phyloP scores from a whole-genome alignment of 2,329 filamentous ascomycete genomes.

The Colletotrichum euphorbiae region DNA sequence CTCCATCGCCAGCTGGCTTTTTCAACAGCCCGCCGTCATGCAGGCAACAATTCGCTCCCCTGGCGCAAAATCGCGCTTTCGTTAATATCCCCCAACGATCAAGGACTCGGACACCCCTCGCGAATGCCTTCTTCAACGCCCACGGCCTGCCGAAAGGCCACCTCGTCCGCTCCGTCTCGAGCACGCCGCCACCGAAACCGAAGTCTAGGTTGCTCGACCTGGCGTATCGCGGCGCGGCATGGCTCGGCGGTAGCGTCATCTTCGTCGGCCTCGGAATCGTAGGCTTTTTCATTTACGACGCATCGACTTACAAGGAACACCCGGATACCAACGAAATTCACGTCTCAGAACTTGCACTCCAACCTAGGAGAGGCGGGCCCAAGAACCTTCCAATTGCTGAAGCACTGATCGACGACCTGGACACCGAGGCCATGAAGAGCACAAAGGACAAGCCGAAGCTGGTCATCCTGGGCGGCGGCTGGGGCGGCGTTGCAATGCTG shows the following conservation, averaged over 20 bases:
- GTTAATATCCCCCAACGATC: slow-evolving; percentile 29
- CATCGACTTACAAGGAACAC: slow-evolving; percentile 86
- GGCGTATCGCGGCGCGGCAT: slow-evolving; percentile 76
- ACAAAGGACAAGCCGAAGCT: slow-evolving; percentile 91
- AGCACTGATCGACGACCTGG: slow-evolving; percentile 88
- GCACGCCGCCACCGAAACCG: slow-evolving; percentile 59
- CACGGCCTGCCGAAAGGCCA: slow-evolving; percentile 35
- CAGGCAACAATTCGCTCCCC: slow-evolving; percentile 1
- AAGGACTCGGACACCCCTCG: slow-evolving; percentile 26
- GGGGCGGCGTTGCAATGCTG: slow-evolving; percentile 91
- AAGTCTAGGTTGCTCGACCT: slow-evolving; percentile 65
- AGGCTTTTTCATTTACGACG: slow-evolving; percentile 94
- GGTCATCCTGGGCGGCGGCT: slow-evolving; percentile 93
- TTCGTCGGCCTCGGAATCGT: slow-evolving; percentile 77
- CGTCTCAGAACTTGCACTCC: slow-evolving; percentile 86
- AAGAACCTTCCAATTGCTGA: slow-evolving; percentile 96
- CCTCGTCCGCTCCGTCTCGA: slow-evolving; percentile 59
- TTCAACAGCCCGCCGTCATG: slow-evolving; percentile 24
- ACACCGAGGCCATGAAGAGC: slow-evolving; percentile 74
- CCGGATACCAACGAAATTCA: slow-evolving; percentile 76
- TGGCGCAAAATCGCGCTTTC: slow-evolving; percentile 37
- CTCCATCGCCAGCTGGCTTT: background rate
- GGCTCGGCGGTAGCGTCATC: slow-evolving; percentile 79
- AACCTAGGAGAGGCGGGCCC: slow-evolving; percentile 84
- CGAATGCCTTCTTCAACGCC: slow-evolving; percentile 38